Conservation (phyloP, 2,329 filamentous ascomycete genomes). For the Cladorrhinum sp. region DNA sequence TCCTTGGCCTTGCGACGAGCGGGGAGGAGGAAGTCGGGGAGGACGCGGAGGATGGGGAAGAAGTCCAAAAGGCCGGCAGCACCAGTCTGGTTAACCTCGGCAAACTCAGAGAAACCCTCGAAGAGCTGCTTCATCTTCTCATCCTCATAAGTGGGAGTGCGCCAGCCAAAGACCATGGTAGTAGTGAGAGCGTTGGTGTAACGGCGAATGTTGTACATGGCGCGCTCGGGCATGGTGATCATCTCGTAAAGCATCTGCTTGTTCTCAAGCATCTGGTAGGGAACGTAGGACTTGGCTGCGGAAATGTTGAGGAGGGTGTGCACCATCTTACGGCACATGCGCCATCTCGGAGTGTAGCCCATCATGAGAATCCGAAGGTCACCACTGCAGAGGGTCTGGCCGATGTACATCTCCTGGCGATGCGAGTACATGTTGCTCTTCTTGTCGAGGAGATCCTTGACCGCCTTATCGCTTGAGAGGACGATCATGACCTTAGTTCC, state of each 20-base stretch:
- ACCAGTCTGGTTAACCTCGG: constrained; percentile 40
- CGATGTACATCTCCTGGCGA: constrained; percentile 27
- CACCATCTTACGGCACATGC: constrained; percentile 27
- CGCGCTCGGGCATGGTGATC: constrained; percentile 41
- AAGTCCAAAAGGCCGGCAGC: constrained; percentile 45
- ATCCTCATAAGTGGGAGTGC: constrained; percentile 41
- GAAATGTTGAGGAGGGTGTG: constrained; percentile 48
- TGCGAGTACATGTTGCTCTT: constrained; percentile 29
- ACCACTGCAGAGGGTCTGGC: constrained; percentile 26
- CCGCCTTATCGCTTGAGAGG: constrained; percentile 26
- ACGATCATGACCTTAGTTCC: constrained; percentile 27
- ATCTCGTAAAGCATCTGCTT: constrained; percentile 51
- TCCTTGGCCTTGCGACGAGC: constrained; percentile 38
- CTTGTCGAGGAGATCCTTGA: constrained; percentile 30
- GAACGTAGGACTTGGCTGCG: constrained; percentile 47
- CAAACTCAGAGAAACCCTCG: constrained; percentile 40
- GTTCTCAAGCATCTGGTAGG: constrained; percentile 55
- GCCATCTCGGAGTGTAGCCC: constrained; percentile 25
- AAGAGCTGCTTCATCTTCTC: constrained; percentile 41
- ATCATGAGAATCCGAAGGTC: constrained; percentile 28
- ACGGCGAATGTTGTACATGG: constrained; percentile 44
- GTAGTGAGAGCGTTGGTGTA: constrained; percentile 50
- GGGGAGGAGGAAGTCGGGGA: constrained; percentile 44
- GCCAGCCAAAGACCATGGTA: constrained; percentile 49
- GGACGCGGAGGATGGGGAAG: constrained; percentile 41